phyloP scores from a whole-genome alignment of 2,329 filamentous ascomycete genomes.

The Penicillium paneum region DNA sequence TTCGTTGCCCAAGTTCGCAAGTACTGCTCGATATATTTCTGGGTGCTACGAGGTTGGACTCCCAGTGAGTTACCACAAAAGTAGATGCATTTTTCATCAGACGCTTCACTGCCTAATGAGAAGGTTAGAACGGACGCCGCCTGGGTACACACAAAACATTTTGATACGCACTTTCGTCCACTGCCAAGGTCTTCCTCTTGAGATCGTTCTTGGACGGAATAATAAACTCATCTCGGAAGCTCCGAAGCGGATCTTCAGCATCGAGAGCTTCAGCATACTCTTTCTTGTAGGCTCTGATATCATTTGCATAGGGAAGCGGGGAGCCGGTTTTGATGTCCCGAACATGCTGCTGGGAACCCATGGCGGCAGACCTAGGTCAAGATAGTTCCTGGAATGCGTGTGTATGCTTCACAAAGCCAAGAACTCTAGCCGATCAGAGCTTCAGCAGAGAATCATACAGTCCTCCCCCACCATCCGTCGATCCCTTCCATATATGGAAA shows the following conservation, averaged over 20 bases:
- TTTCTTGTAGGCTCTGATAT: constrained; percentile 34
- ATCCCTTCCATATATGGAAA: constrained; percentile 8
- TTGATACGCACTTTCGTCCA: constrained; percentile 26
- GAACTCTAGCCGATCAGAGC: neutral
- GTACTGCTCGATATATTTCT: constrained; percentile 66
- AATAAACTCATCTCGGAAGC: constrained; percentile 68
- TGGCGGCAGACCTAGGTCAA: constrained; percentile 3
- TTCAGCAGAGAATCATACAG: neutral
- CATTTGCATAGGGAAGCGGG: constrained; percentile 31
- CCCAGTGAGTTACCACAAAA: constrained; percentile 89
- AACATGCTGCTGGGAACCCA: constrained; percentile 31
- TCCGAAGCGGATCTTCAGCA: constrained; percentile 56
- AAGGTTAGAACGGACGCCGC: neutral
- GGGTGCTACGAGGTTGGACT: constrained; percentile 69
- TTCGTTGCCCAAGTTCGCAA: constrained; percentile 80
- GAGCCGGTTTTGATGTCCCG: constrained; percentile 27
- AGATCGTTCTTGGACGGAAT: constrained; percentile 73
- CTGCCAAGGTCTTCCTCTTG: constrained; percentile 57
- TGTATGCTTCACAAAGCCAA: neutral
- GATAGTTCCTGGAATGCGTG: neutral
- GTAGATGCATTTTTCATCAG: constrained; percentile 62
- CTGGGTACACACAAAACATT: neutral
- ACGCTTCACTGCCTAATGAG: constrained; percentile 27
- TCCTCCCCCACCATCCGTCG: constrained; percentile 15
- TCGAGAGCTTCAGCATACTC: constrained; percentile 54